Evolutionary conservation across 768 basidiomycete genomes (phyloP).

Genomic region (Termitomyces titanicus): DNA sequence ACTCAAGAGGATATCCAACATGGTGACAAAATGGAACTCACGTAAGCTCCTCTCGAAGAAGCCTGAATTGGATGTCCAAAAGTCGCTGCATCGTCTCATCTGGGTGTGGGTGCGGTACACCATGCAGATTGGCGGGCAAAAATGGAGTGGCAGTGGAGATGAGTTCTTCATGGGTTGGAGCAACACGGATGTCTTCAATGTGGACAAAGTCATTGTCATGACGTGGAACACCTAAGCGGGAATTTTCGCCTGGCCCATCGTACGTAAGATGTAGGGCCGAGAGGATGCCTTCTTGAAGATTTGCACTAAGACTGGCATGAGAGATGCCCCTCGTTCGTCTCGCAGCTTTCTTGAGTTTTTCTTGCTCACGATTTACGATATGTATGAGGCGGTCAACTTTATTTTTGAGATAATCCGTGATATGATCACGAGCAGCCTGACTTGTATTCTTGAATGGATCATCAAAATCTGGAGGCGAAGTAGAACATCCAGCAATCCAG

Average conservation of each 20-base stretch:
- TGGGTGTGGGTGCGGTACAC: slow-evolving; percentile 61
- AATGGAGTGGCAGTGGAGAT: slow-evolving; percentile 45
- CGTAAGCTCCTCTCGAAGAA: slow-evolving; percentile 71
- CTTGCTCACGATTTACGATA: slow-evolving; percentile 51
- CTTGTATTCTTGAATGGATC: slow-evolving; percentile 34
- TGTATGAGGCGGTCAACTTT: slow-evolving; percentile 31
- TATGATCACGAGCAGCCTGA: slow-evolving; percentile 31
- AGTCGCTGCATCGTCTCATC: slow-evolving; percentile 58
- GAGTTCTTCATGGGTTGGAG: slow-evolving; percentile 69
- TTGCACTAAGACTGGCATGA: neutral
- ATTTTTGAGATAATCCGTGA: slow-evolving; percentile 30
- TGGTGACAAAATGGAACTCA: slow-evolving; percentile 24
- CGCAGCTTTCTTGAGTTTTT: slow-evolving; percentile 24
- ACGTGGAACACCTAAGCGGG: slow-evolving; percentile 46
- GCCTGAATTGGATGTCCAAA: slow-evolving; percentile 72
- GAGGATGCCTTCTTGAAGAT: slow-evolving; percentile 29
- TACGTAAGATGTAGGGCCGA: slow-evolving; percentile 38
- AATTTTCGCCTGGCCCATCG: slow-evolving; percentile 48
- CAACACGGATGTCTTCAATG: slow-evolving; percentile 58
- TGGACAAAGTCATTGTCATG: slow-evolving; percentile 67
- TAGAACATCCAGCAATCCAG: slow-evolving; percentile 42
- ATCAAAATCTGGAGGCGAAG: slow-evolving; percentile 38
- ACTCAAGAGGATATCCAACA: neutral
- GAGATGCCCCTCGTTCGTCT: slow-evolving; percentile 10
- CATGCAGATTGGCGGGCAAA: slow-evolving; percentile 56